These are phyloP conservation scores for Phytophthora chlamydospora DNA, from an alignment of 352 stramenopile genomes.

Conservation along the genomic window DNA sequence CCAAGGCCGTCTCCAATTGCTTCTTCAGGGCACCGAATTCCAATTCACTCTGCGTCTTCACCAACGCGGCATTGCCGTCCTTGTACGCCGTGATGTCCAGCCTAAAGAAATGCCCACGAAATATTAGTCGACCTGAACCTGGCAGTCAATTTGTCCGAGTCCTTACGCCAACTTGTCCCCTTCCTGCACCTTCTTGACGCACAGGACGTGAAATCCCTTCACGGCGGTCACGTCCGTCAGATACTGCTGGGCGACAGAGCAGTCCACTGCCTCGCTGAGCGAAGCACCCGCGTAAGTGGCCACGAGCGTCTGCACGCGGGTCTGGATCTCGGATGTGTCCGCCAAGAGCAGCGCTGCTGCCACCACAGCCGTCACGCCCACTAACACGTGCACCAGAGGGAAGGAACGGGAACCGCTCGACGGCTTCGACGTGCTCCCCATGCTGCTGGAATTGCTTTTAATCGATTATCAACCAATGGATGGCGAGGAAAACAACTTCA, in stretches of 20 bases:
- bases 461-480: no score
- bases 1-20: slow-evolving; percentile 44
- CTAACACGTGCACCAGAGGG: slow-evolving; percentile 23
- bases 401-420: slow-evolving; percentile 4
- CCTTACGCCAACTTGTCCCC: not conserved
- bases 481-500: no score
- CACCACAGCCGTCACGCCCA: slow-evolving; percentile 36
- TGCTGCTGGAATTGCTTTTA: no score
- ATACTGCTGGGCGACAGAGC: slow-evolving; percentile 40
- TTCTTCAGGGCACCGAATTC: slow-evolving; percentile 46
- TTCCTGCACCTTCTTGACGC: slow-evolving; percentile 41
- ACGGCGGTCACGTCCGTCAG: slow-evolving; percentile 64
- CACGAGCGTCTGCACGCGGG: slow-evolving; percentile 34
- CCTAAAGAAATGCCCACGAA: slow-evolving; percentile 29
- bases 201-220: slow-evolving; percentile 78
- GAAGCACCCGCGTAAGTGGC: slow-evolving; percentile 21
- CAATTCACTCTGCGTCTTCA: slow-evolving; percentile 37
- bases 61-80: slow-evolving; percentile 50
- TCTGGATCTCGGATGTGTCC: slow-evolving; percentile 30
- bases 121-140: not conserved
- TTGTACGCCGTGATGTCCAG: slow-evolving; percentile 61
- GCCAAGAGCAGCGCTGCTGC: slow-evolving; percentile 25
- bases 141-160: slow-evolving; percentile 17
- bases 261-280: slow-evolving; percentile 38
- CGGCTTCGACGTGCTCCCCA: no score